Evolutionary conservation across 2,329 filamentous ascomycete genomes (phyloP), one percentile per base, ranked within the genome.

Genomic region (Paecilomyces fulvus): DNA sequence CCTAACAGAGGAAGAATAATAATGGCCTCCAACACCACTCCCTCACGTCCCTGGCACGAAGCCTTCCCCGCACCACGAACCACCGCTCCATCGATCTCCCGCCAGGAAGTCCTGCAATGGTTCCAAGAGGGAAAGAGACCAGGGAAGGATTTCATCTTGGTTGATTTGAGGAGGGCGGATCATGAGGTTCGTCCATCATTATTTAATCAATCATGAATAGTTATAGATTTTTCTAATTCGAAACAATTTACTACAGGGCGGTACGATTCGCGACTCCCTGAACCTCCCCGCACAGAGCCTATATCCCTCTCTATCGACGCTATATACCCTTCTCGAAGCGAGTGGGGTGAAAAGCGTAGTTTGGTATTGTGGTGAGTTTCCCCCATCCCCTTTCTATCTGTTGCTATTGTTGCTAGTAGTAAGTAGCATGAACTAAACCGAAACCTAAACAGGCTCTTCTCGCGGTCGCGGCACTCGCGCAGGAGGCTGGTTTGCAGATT

Each of bases 241-340:
- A 28, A 7, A 28, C 25, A 28, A n/a, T 37, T 58, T 3, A 20
- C 21, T 3, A 20, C 21, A 82, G 81, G 84, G 85, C 25, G 84
- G 83, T 46, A 85, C 83, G 0, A 80, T 87, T 55, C 70, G 71
- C 8, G 78, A 77, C 2, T 84, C 83, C 0, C 73, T 87, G 21
- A 76, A 76, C 56, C 64, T 75, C 0, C 73, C 72, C 1, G 73
- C 73, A 1, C 73, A 76, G 59, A 75, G 66, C 55, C 58, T 77
- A 2, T 74, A 73, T 55, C 66, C 64, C 7, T 66, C 68, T 0
- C 58, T 76, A 6, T 66, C 73, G 23, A 70, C 69, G 0, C 48
- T 76, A 12, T 72, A 73, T 56, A 55, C 58, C 1, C 56, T 76
- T 17, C 61, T 74, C 3, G 59, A 61, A 7, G 62, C 61, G 23